Conservation (phyloP, 179 eudicot species). For the Gypsophila paniculata region DNA sequence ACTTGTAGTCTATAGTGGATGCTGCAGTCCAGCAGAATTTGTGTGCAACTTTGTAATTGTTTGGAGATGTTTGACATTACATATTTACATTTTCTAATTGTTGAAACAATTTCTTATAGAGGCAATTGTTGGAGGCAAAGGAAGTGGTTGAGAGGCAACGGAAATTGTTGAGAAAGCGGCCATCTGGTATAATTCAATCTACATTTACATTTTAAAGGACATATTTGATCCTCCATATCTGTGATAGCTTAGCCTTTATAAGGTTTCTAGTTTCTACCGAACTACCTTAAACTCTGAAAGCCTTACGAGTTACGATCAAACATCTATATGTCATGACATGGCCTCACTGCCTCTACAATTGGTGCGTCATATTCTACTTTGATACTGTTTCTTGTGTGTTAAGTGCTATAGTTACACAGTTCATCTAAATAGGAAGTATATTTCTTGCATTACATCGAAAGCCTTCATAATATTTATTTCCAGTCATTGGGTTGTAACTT, state of each 20-base stretch:
- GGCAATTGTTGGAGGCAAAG: conserved; percentile 73
- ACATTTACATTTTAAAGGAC: background rate
- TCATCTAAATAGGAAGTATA: background rate
- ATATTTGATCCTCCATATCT: background rate
- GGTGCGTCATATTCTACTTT: background rate
- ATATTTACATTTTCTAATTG: conserved; percentile 7
- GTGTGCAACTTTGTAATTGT: background rate
- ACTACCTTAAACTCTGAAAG: background rate
- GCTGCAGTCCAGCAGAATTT: background rate
- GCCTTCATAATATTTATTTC: background rate
- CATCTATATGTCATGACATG: background rate
- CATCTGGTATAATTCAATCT: conserved; percentile 47
- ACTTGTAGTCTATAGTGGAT: background rate
- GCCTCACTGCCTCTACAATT: background rate
- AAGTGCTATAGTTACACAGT: background rate
- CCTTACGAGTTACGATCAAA: background rate
- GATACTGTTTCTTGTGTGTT: background rate
- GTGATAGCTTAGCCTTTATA: background rate
- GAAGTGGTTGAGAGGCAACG: conserved; percentile 92
- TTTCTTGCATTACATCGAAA: background rate
- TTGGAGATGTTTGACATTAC: conserved; percentile 4
- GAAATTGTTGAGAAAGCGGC: conserved; percentile 77
- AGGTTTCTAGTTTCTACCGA: no score
- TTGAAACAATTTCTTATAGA: conserved; percentile 37
- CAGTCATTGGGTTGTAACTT: background rate